Evolutionary conservation across 2,329 filamentous ascomycete species (phyloP).

Genomic region (Xylariaceae sp.): DNA sequence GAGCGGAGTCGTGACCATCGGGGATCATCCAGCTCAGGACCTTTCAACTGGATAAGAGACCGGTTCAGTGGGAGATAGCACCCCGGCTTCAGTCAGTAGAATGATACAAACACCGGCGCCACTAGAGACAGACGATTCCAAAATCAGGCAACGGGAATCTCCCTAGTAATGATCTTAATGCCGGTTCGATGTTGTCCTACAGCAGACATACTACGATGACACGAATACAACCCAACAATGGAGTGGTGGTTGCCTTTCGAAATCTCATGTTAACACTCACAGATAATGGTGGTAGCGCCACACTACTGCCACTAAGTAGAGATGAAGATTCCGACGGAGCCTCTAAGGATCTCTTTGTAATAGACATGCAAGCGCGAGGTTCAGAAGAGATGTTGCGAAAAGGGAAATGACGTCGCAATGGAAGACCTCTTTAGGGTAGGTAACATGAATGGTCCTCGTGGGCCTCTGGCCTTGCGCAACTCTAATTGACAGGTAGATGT

Average conservation of each 20-base stretch:
- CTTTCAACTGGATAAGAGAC: constrained; percentile 54
- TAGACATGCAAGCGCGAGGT: constrained; percentile 1
- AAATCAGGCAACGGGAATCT: neutral
- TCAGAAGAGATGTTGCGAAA: neutral
- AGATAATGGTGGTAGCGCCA: neutral
- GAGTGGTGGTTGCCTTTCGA: neutral
- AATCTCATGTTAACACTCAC: neutral
- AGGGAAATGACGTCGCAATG: neutral
- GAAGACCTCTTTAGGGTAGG: neutral
- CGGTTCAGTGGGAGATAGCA: constrained; percentile 45
- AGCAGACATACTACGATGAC: neutral
- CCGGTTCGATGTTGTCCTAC: neutral
- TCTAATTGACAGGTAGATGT: constrained; percentile 8
- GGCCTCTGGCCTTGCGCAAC: neutral
- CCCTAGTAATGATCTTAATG: neutral
- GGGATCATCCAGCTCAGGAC: constrained; percentile 47
- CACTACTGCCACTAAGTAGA: neutral
- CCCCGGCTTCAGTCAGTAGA: neutral
- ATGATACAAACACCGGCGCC: neutral
- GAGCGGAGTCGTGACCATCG: constrained; percentile 43
- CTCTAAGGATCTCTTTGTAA: constrained; percentile 13
- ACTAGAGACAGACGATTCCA: neutral
- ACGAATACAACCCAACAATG: neutral
- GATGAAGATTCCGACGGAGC: neutral
- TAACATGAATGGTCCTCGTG: neutral